Conservation (phyloP, 1,284 basidiomycete genomes). For the Tetrapyrgos nigripes region DNA sequence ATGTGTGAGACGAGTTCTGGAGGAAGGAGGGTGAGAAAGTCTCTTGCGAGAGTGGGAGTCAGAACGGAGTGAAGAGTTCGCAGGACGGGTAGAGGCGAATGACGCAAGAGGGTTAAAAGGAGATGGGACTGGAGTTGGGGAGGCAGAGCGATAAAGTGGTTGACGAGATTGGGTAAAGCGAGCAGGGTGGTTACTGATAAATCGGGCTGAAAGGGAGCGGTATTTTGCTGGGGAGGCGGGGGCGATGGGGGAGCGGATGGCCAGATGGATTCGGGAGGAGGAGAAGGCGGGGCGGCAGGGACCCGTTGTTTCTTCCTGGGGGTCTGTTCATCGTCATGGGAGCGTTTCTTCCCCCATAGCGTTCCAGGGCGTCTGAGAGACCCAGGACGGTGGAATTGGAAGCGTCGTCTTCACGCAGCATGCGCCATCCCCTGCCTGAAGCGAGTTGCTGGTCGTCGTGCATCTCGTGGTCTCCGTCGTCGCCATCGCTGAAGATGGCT, state of each 20-base stretch:
- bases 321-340: constrained; percentile 65
- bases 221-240: constrained; percentile 35
- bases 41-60: constrained; percentile 84
- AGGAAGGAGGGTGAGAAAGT: constrained; percentile 86
- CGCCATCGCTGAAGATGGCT: constrained; percentile 77
- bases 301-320: constrained; percentile 78
- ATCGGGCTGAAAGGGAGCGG: constrained; percentile 78
- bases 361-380: constrained; percentile 78
- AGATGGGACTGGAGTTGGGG: constrained; percentile 83
- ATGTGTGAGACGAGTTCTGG: constrained; percentile 85
- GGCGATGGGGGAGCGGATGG: constrained; percentile 80
- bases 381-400: constrained; percentile 54
- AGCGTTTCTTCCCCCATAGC: constrained; percentile 81
- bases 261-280: constrained; percentile 71
- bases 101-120: constrained; percentile 82
- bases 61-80: constrained; percentile 84
- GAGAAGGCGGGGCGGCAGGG: constrained; percentile 79
- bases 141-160: constrained; percentile 77
- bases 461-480: constrained; percentile 66
- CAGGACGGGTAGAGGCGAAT: constrained; percentile 84
- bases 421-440: constrained; percentile 75
- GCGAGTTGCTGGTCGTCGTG: constrained; percentile 72
- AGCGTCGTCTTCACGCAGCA: constrained; percentile 46
- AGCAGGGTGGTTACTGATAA: constrained; percentile 78
- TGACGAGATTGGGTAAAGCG: constrained; percentile 77